A percentile compares a stretch with the other conserved stretches of the same genome.
Evolutionary conservation across 1,284 basidiomycete genomes (phyloP).

Genomic region (Megacollybia platyphylla): DNA sequence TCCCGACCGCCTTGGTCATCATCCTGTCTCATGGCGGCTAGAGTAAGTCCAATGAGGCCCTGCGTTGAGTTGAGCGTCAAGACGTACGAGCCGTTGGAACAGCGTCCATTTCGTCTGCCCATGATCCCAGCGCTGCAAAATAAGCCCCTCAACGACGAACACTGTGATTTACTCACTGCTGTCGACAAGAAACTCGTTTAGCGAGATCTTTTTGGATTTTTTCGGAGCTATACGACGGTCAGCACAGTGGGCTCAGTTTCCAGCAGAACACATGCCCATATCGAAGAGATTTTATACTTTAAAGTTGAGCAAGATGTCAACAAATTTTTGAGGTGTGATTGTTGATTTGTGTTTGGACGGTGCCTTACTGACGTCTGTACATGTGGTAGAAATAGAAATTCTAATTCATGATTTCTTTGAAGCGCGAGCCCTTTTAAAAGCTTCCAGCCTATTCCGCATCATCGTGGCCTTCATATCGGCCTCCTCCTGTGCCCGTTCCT

Average conservation of each 20-base stretch:
- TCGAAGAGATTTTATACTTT: no score
- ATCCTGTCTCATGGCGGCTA: conserved; percentile 51
- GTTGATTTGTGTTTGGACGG: no score
- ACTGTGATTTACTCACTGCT: conserved; percentile 34
- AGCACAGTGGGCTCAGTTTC: background rate
- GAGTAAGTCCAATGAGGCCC: conserved; percentile 10
- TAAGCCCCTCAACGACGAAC: conserved; percentile 6
- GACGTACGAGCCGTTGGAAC: conserved; percentile 82
- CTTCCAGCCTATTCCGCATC: conserved; percentile 54
- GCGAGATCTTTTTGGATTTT: conserved; percentile 81
- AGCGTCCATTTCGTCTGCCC: conserved; percentile 94
- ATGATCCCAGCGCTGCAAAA: conserved; percentile 66
- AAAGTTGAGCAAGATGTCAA: no score
- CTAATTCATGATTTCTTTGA: conserved; percentile 8
- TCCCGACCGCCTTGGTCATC: conserved; percentile 27
- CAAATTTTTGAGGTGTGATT: no score
- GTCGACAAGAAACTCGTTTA: conserved; percentile 85
- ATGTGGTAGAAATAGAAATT: no score
- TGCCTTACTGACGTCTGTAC: no score
- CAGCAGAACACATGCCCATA: no score
- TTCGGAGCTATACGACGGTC: conserved; percentile 52
- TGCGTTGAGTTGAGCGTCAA: conserved; percentile 5
- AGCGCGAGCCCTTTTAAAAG: conserved; percentile 43
- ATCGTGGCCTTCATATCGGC: conserved; percentile 60
- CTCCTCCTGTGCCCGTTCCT: conserved; percentile 74